Evolutionary conservation across 352 stramenopile genomes (phyloP), one percentile per base, ranked within the genome.

Genomic region (Pythium pyrilobum): DNA sequence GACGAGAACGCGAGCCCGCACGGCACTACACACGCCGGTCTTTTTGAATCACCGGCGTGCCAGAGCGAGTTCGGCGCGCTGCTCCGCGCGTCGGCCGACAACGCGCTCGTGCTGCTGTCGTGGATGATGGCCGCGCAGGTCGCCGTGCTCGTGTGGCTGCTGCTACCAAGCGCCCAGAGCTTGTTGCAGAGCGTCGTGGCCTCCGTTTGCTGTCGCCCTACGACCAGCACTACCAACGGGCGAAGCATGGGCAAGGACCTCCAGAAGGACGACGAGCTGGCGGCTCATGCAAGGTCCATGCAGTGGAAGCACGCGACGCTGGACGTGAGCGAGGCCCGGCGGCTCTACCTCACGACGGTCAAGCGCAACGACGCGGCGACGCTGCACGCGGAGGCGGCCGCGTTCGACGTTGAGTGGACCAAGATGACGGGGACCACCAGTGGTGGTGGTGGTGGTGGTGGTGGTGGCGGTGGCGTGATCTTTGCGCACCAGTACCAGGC

Each of bases 401-500:
- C 57, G 20, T 75, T 72, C 42, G 38, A 72, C n/a, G 31, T 33
- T 0, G 55, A 70, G 38, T 75, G 64, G 64, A 31, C 32, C 3
- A 32, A 34, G 7, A 69, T 70, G 54, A 62, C 52, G 13, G 39
- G 53, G 13, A 27, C 33, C 18, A 37, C 56, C 13, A 31, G 20
- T 20, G 44, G n/a, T 29, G 49, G 28, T 27, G 18, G 37, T 11
- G 53, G 39, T 2, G 7, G 10, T 21, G 10, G 11, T 0, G 10
- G 9, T 10, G 23, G 8, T 21, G 41, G 28, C n/a, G 40, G 11
- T 23, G 52, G 36, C 23, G n/a, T 64, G 28, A 49, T 77, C 20
- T 59, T 72, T 25, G 37, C 69, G 44, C 66, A 65, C 36, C 73
- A 87, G 54, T 87, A 87, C 36, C 63, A 82, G 21, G 69, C 79